Evolutionary conservation across 2,329 filamentous ascomycete genomes (phyloP).

Genomic region (Phoma herbarum): DNA sequence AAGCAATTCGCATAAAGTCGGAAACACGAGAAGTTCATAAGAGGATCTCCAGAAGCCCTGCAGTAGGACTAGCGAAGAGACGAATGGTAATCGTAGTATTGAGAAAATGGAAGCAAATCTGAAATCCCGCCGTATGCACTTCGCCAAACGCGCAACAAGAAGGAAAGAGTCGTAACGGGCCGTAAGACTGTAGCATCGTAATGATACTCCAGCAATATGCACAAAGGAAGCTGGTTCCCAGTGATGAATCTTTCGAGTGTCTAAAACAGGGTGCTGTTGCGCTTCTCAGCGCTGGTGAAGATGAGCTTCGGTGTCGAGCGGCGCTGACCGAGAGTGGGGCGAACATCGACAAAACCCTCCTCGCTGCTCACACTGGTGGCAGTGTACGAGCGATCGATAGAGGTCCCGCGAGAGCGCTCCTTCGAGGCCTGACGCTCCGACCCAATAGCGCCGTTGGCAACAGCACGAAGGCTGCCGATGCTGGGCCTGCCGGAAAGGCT

Average conservation of each 20-base stretch:
- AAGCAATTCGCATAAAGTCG: conserved; percentile 43
- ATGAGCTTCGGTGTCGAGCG: conserved; percentile 88
- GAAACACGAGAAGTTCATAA: conserved; percentile 40
- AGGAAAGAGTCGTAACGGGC: conserved; percentile 50
- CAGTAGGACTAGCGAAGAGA: conserved; percentile 33
- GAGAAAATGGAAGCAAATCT: conserved; percentile 32
- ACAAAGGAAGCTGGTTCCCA: conserved; percentile 41
- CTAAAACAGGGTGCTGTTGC: conserved; percentile 75
- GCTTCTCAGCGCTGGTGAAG: conserved; percentile 88
- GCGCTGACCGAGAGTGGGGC: conserved; percentile 67
- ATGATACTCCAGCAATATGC: conserved; percentile 47
- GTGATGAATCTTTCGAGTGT: conserved; percentile 27
- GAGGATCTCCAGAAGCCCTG: conserved; percentile 33
- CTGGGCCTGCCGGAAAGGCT: conserved; percentile 81
- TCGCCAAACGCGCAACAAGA: conserved; percentile 37
- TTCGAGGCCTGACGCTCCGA: conserved; percentile 75
- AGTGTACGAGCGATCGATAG: conserved; percentile 57
- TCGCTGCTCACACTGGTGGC: conserved; percentile 73
- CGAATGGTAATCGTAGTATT: conserved; percentile 43
- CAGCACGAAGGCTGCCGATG: conserved; percentile 77
- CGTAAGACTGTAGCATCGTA: conserved; percentile 41
- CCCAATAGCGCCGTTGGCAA: conserved; percentile 84
- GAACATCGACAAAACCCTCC: conserved; percentile 64
- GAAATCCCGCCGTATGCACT: conserved; percentile 32
- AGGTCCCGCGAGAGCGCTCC: conserved; percentile 49